These are phyloP conservation scores for Cutaneotrichosporon sp. DNA, from an alignment of 1,284 basidiomycete species.

Conservation along the genomic window DNA sequence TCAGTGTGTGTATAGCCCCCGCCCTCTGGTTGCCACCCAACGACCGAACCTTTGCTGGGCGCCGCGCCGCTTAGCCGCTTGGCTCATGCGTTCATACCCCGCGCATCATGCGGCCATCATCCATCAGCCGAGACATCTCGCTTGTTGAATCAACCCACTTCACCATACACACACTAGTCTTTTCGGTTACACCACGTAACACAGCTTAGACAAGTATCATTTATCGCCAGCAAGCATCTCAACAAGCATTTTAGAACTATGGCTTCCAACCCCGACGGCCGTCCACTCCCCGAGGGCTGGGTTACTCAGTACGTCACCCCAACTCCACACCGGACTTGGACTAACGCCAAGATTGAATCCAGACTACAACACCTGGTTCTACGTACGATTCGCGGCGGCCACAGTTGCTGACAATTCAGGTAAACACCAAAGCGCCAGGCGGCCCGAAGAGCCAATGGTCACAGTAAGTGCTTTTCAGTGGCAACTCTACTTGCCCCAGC, in stretches of 20 bases:
- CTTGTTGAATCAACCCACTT: background rate
- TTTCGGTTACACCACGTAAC: too few species aligned
- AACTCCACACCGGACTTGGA: background rate
- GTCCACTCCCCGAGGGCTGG: slow-evolving; percentile 46
- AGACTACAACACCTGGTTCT: slow-evolving; percentile 49
- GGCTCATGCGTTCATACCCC: too few species aligned
- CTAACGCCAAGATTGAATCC: slow-evolving; percentile 34
- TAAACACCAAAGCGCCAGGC: slow-evolving; percentile 44
- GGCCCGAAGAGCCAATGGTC: slow-evolving; percentile 45
- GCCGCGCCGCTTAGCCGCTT: too few species aligned
- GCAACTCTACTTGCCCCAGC: too few species aligned
- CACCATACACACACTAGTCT: too few species aligned
- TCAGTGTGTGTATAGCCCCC: too few species aligned
- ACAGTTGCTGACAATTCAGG: slow-evolving; percentile 1
- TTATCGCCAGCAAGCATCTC: too few species aligned
- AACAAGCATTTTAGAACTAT: slow-evolving; percentile 8
- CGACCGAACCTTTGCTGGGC: too few species aligned
- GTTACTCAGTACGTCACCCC: slow-evolving; percentile 33
- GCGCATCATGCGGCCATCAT: too few species aligned
- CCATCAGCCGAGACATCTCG: background rate
- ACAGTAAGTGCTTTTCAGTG: slow-evolving; percentile 31
- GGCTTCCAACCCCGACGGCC: slow-evolving; percentile 37
- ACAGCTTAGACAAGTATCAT: too few species aligned
- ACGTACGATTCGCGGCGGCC: slow-evolving; percentile 15
- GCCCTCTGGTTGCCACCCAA: too few species aligned